Evolutionary conservation across 148 eudicot species (phyloP).

Genomic region (Persicaria tinctoria): DNA sequence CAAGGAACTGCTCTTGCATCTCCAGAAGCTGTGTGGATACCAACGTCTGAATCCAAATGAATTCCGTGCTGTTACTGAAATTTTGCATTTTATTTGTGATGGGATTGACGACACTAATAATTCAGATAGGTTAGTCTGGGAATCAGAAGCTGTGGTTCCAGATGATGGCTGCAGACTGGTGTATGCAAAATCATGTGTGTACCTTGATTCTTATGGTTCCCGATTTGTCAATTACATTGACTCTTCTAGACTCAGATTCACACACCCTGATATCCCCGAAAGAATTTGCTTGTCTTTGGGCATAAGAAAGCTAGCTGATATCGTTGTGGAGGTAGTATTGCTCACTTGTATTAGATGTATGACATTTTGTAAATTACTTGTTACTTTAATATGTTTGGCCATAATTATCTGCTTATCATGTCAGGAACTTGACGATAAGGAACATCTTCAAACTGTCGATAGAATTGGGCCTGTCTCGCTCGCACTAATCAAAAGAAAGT

Average conservation of each 20-base stretch:
- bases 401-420: constrained; percentile 9
- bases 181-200: constrained; percentile 83
- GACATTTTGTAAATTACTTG: neutral
- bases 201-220: constrained; percentile 84
- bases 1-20: constrained; percentile 71
- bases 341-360: constrained; percentile 5
- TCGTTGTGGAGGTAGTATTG: constrained; percentile 77
- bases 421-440: constrained; percentile 65
- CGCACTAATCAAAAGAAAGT: constrained; percentile 44
- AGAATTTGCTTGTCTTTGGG: constrained; percentile 54
- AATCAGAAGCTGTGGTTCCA: constrained; percentile 70
- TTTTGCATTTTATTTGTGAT: constrained; percentile 65
- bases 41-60: constrained; percentile 98
- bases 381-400: neutral
- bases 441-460: constrained; percentile 40
- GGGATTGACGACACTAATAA: constrained; percentile 34
- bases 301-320: constrained; percentile 77
- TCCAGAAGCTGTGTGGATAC: constrained; percentile 91
- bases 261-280: constrained; percentile 70
- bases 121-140: constrained; percentile 46
- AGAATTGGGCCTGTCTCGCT: constrained; percentile 53
- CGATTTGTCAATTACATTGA: constrained; percentile 69
- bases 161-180: constrained; percentile 95
- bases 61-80: constrained; percentile 88
- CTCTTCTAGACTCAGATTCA: constrained; percentile 64